Evolutionary conservation across 805 yeast genomes (phyloP).

Genomic region (Candida hungchunana): DNA sequence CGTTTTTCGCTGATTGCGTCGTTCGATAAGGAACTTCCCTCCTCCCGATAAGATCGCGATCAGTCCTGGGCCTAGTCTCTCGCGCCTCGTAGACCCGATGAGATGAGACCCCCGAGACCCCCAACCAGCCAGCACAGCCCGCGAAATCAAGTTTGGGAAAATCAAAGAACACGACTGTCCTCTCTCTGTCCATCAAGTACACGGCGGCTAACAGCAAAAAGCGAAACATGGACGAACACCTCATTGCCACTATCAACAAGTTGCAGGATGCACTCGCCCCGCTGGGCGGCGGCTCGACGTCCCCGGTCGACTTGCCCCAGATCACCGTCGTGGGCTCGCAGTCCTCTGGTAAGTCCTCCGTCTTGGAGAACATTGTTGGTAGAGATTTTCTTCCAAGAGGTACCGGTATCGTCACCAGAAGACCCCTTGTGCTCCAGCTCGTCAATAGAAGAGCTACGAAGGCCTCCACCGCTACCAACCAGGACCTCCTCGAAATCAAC

Average conservation of each 20-base stretch:
- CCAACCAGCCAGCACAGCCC: no score
- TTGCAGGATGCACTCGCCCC: slow-evolving; percentile 87
- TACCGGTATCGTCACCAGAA: slow-evolving; percentile 87
- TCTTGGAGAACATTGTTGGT: slow-evolving; percentile 86
- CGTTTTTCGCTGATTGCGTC: no score
- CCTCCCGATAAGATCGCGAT: no score
- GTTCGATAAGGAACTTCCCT: no score
- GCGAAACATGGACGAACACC: slow-evolving; percentile 80
- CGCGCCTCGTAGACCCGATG: no score
- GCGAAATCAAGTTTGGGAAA: no score
- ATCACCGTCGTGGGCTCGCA: slow-evolving; percentile 95
- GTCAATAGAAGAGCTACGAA: slow-evolving; percentile 58
- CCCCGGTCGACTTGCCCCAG: slow-evolving; percentile 88
- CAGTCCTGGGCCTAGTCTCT: no score
- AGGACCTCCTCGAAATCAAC: slow-evolving; percentile 33
- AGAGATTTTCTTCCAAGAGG: slow-evolving; percentile 90
- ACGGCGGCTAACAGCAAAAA: no score
- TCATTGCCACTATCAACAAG: slow-evolving; percentile 73
- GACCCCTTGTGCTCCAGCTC: slow-evolving; percentile 80
- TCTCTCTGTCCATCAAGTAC: no score
- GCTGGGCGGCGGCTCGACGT: slow-evolving; percentile 70
- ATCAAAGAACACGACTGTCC: no score
- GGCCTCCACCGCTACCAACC: slow-evolving; percentile 20
- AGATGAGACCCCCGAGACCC: no score
- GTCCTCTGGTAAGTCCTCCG: slow-evolving; percentile 85